These are phyloP conservation scores for Syzygium jambos DNA, from an alignment of 345 rosid genomes.

Conservation along the genomic window DNA sequence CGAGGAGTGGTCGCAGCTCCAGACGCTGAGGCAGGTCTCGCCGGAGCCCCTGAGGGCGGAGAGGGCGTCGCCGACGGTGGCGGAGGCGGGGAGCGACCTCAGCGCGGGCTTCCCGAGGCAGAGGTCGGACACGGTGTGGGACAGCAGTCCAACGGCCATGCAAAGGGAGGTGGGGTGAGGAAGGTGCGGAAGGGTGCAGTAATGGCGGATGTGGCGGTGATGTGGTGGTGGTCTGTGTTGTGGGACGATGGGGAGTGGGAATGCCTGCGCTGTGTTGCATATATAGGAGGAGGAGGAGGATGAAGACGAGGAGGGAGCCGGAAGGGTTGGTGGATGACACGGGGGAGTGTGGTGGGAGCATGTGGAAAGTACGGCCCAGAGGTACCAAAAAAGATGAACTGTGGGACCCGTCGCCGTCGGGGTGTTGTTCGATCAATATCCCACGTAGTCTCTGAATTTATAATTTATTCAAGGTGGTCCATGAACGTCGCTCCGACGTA, in stretches of 20 bases:
- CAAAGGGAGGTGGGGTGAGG: slow-evolving; percentile 6
- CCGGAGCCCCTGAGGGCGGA: slow-evolving; percentile 52
- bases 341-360: neutral
- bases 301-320: too few species aligned
- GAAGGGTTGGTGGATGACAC: neutral
- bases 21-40: slow-evolving; percentile 53
- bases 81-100: slow-evolving; percentile 44
- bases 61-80: slow-evolving; percentile 51
- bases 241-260: neutral
- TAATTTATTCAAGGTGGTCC: too few species aligned
- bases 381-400: accelerated
- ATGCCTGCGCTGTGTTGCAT: neutral
- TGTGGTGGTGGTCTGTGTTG: neutral
- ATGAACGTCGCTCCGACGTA: too few species aligned
- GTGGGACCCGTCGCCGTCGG: neutral
- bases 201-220: neutral
- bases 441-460: too few species aligned
- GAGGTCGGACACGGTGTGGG: slow-evolving; percentile 69
- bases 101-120: slow-evolving; percentile 94
- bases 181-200: neutral
- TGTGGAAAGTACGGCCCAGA: neutral
- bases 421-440: neutral
- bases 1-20: slow-evolving; percentile 53
- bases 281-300: neutral
- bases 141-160: slow-evolving; percentile 68